These are phyloP conservation scores for Beta vulgaris DNA, from an alignment of 148 eudicot genomes.

Conservation along the genomic window DNA sequence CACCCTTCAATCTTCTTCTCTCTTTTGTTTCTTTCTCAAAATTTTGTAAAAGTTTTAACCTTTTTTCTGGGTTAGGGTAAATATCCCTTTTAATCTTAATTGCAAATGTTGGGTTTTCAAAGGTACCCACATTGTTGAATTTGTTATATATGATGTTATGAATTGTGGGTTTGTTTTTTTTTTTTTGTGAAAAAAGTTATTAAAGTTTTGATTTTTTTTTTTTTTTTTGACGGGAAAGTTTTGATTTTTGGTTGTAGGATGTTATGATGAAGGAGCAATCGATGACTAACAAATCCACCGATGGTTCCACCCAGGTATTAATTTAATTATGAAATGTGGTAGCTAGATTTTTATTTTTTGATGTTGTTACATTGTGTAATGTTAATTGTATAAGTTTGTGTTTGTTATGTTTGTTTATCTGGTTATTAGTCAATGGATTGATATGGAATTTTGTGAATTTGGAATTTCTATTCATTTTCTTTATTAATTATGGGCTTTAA, in stretches of 20 bases:
- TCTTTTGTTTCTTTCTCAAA: constrained; percentile 4
- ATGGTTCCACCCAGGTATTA: constrained; percentile 34
- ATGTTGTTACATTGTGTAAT: not conserved
- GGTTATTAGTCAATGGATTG: constrained; percentile 1
- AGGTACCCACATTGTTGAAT: constrained; percentile 29
- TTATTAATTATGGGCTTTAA: not conserved
- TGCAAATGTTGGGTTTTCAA: constrained; percentile 11
- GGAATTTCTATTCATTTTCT: not conserved
- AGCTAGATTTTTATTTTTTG: not conserved
- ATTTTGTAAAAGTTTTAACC: not conserved
- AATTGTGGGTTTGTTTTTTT: not conserved
- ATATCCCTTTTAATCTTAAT: not conserved
- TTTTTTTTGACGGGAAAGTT: no score
- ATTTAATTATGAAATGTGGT: not conserved
- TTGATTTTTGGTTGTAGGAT: constrained; percentile 23
- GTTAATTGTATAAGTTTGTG: not conserved
- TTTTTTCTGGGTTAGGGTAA: not conserved
- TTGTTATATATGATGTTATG: not conserved
- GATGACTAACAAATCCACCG: constrained; percentile 32
- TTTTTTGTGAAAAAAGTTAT: no score
- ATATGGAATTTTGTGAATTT: not conserved
- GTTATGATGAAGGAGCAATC: constrained; percentile 28
- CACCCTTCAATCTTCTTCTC: constrained; percentile 22
- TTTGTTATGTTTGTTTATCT: not conserved
- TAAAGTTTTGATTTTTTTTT: not conserved